Evolutionary conservation across 805 yeast species (phyloP).

Genomic region (Yamadazyma scolyti): DNA sequence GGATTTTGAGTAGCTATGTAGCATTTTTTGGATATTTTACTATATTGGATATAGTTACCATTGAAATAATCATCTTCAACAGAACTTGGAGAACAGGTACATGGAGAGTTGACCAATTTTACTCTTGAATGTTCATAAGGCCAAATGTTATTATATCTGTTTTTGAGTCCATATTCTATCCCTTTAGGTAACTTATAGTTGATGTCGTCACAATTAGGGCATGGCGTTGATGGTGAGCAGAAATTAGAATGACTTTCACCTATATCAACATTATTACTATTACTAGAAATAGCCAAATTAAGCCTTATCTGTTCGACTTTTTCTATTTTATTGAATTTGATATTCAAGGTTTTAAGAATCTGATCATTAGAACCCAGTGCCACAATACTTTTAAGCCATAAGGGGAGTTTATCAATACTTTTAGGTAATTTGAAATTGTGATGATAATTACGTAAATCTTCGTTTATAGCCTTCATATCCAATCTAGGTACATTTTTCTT

Average conservation of each 20-base stretch:
- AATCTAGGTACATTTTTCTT: conserved; percentile 28
- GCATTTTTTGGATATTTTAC: conserved; percentile 17
- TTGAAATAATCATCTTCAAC: conserved; percentile 39
- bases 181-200: conserved; percentile 40
- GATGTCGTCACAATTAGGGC: conserved; percentile 40
- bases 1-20: conserved; percentile 49
- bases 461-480: conserved; percentile 14
- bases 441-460: conserved; percentile 13
- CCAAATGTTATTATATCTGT: conserved; percentile 45
- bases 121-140: conserved; percentile 49
- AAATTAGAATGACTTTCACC: conserved; percentile 14
- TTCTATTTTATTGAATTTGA: conserved; percentile 37
- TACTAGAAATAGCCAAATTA: conserved; percentile 25
- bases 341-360: conserved; percentile 21
- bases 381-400: conserved; percentile 24
- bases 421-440: conserved; percentile 22
- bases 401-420: conserved; percentile 20
- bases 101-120: conserved; percentile 21
- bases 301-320: conserved; percentile 34
- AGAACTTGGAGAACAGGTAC: conserved; percentile 1
- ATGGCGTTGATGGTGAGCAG: conserved; percentile 39
- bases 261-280: conserved; percentile 4
- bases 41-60: conserved; percentile 38
- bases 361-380: conserved; percentile 10
- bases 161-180: conserved; percentile 42